These are phyloP conservation scores for Coniochaeta pulveracea DNA, from an alignment of 2,329 filamentous ascomycete species.

Conservation along the genomic window DNA sequence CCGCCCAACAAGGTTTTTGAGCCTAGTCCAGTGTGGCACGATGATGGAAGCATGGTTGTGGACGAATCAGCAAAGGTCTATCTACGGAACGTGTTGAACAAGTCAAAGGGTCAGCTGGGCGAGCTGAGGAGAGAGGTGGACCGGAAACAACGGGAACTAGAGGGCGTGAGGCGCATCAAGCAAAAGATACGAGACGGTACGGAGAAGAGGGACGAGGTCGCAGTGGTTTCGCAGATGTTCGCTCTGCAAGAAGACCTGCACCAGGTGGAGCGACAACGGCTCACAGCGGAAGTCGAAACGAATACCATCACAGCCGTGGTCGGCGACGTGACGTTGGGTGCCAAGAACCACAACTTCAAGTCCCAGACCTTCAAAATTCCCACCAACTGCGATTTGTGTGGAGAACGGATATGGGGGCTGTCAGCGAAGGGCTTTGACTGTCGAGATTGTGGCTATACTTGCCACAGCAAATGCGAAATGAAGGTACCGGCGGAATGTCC, in stretches of 20 bases:
- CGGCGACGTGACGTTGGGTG: conserved; percentile 84
- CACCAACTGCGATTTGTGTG: conserved; percentile 94
- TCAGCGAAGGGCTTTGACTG: conserved; percentile 96
- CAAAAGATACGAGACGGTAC: conserved; percentile 70
- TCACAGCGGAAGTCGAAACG: conserved; percentile 87
- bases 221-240: conserved; percentile 75
- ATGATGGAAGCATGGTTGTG: conserved; percentile 75
- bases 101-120: conserved; percentile 74
- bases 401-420: conserved; percentile 92
- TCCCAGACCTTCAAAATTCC: conserved; percentile 99
- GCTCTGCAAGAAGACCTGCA: conserved; percentile 75
- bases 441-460: conserved; percentile 92
- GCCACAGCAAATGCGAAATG: conserved; percentile 98
- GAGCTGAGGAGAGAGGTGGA: conserved; percentile 77
- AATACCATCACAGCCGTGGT: conserved; percentile 85
- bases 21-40: conserved; percentile 93
- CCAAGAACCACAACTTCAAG: conserved; percentile 95
- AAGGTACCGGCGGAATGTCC: conserved; percentile 95
- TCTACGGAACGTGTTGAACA: conserved; percentile 80
- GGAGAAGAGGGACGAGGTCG: conserved; percentile 81
- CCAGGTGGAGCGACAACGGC: conserved; percentile 67
- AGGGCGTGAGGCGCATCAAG: conserved; percentile 61
- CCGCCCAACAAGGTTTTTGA: conserved; percentile 80
- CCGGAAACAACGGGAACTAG: conserved; percentile 76
- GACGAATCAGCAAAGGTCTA: conserved; percentile 85